phyloP scores from a whole-genome alignment of 2,329 filamentous ascomycete species.

The Clonostachys byssicola region DNA sequence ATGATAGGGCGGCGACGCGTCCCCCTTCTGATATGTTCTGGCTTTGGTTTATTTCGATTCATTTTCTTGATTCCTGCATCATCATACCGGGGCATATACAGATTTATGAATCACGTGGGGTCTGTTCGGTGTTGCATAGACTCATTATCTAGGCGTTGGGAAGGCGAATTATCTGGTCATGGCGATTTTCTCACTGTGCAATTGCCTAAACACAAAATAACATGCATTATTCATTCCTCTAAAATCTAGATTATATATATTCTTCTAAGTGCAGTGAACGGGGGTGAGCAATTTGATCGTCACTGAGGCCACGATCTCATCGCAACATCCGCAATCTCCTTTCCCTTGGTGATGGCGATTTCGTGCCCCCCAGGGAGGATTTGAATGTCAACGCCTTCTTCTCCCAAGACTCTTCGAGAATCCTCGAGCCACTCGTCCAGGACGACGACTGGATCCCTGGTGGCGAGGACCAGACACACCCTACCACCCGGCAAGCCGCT shows the following conservation, averaged over 20 bases:
- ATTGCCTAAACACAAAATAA: not conserved
- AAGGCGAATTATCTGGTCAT: no score
- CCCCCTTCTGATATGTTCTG: not conserved
- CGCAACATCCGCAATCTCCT: slow-evolving; percentile 45
- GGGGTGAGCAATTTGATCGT: no score
- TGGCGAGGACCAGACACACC: slow-evolving; percentile 63
- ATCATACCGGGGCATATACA: not conserved
- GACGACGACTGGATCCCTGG: slow-evolving; percentile 63
- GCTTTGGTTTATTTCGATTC: not conserved
- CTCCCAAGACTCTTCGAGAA: slow-evolving; percentile 49
- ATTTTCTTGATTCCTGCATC: not conserved
- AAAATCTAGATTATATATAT: no score
- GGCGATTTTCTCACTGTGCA: no score
- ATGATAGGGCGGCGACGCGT: slow-evolving; percentile 13
- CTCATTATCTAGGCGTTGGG: no score
- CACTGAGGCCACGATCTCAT: slow-evolving; percentile 22
- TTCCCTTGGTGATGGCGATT: slow-evolving; percentile 58
- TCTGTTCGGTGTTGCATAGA: not conserved
- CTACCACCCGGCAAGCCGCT: slow-evolving; percentile 36
- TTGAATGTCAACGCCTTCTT: slow-evolving; percentile 50
- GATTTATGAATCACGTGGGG: not conserved
- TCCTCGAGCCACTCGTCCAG: slow-evolving; percentile 61
- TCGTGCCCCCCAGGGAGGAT: slow-evolving; percentile 65
- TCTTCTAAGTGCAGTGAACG: no score
- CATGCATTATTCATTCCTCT: not conserved